Evolutionary conservation across 139 green algal species (phyloP).

Genomic region (Klebsormidium nitens): DNA sequence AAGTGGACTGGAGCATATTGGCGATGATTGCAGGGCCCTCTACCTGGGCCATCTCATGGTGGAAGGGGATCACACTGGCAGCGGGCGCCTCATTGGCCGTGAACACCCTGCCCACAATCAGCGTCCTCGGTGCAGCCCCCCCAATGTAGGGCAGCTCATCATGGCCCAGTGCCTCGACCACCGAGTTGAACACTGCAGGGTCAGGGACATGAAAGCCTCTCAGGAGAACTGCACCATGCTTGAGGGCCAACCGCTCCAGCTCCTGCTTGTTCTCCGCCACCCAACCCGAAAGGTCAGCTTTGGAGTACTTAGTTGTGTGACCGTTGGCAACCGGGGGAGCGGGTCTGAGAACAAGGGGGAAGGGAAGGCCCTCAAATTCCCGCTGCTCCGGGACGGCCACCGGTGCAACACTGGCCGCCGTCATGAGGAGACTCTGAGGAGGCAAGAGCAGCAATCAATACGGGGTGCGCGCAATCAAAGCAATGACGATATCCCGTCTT

Average conservation of each 20-base stretch:
- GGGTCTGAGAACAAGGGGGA: conserved; percentile 13
- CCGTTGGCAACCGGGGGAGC: neutral
- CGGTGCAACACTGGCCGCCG: too few relatives aligned
- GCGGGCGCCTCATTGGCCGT: conserved; percentile 36
- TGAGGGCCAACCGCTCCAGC: neutral
- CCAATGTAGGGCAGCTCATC: conserved; percentile 36
- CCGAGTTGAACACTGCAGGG: conserved; percentile 12
- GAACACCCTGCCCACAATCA: conserved; percentile 24
- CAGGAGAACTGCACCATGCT: conserved; percentile 26
- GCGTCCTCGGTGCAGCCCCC: conserved; percentile 23
- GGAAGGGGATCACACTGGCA: conserved; percentile 32
- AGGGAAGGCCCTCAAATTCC: neutral
- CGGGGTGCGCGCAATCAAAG: too few relatives aligned
- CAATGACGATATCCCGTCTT: too few relatives aligned
- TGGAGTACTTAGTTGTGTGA: neutral
- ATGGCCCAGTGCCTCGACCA: conserved; percentile 24
- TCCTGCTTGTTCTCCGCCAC: neutral
- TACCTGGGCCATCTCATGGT: conserved; percentile 43
- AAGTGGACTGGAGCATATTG: too few relatives aligned
- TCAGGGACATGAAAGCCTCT: conserved; percentile 3
- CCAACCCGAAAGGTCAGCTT: conserved; percentile 6
- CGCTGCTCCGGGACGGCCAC: conserved; percentile 8
- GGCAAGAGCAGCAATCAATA: too few relatives aligned
- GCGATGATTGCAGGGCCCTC: too few relatives aligned
- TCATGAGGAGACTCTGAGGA: too few relatives aligned